Percentiles rank a stretch among this genome's conserved stretches.
Evolutionary conservation across 331 rosid species (phyloP).

Genomic region (Acacia pycnantha): DNA sequence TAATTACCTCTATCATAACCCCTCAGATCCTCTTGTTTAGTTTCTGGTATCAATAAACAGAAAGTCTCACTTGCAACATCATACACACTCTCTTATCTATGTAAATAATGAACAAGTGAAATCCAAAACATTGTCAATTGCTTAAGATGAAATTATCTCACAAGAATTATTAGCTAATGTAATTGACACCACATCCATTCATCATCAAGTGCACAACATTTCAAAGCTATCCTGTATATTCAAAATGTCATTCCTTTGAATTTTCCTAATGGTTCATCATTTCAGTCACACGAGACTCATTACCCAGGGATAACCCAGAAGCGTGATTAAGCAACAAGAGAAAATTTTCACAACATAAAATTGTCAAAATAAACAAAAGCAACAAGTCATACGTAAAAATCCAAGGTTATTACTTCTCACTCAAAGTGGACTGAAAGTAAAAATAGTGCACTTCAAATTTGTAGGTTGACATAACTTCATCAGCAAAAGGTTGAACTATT

Average conservation of each 20-base stretch:
- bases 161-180: not conserved
- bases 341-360: conserved; percentile 25
- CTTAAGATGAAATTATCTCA: not conserved
- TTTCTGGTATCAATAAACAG: no score
- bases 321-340: not conserved
- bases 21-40: no score
- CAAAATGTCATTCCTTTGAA: not conserved
- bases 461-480: not conserved
- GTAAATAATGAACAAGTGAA: not conserved
- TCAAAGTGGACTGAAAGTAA: not conserved
- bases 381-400: not conserved
- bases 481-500: conserved; percentile 20
- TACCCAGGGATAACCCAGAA: conserved; percentile 92
- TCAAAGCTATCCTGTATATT: not conserved
- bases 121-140: not conserved
- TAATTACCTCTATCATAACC: no score
- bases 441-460: not conserved
- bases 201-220: conserved; percentile 15
- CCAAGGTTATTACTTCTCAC: not conserved
- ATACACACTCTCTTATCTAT: not conserved
- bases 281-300: conserved; percentile 93
- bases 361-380: not conserved
- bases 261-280: conserved; percentile 61
- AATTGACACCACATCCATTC: conserved; percentile 23
- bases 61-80: not conserved